phyloP scores from a whole-genome alignment of 2,329 filamentous ascomycete species.

The Ceratocystis cacaofunesta region DNA sequence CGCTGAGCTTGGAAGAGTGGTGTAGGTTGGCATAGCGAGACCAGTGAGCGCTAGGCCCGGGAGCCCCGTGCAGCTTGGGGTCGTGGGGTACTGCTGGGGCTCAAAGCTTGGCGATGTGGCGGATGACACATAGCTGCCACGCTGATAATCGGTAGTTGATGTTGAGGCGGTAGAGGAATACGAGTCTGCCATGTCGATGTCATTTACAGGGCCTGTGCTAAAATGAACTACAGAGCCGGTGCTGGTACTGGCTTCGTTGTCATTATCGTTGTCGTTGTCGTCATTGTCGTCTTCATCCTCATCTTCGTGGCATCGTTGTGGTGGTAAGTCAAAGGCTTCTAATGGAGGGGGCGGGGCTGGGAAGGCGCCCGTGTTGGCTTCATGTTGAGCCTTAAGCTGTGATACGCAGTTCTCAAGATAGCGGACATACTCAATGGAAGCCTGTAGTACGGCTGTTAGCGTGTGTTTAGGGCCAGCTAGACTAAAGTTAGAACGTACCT shows the following conservation, averaged over 20 bases:
- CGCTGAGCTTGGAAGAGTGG: slow-evolving; percentile 30
- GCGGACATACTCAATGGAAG: slow-evolving; percentile 88
- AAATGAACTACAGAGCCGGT: slow-evolving; percentile 31
- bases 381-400: slow-evolving; percentile 53
- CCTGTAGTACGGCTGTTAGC: slow-evolving; percentile 34
- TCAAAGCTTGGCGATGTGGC: slow-evolving; percentile 44
- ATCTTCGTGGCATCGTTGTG: slow-evolving; percentile 19
- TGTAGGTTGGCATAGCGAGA: slow-evolving; percentile 23
- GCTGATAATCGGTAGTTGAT: slow-evolving; percentile 33
- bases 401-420: slow-evolving; percentile 82
- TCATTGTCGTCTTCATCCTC: slow-evolving; percentile 29
- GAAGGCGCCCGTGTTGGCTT: slow-evolving; percentile 22
- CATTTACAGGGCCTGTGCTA: slow-evolving; percentile 33
- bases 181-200: slow-evolving; percentile 32
- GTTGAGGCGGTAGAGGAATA: slow-evolving; percentile 41
- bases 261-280: slow-evolving; percentile 39
- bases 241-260: slow-evolving; percentile 34
- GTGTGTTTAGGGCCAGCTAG: neutral
- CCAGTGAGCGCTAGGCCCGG: neutral
- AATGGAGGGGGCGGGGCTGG: neutral
- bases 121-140: slow-evolving; percentile 36
- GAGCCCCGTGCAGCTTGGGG: neutral
- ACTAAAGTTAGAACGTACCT: slow-evolving; percentile 40
- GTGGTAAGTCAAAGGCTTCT: slow-evolving; percentile 6
- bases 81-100: slow-evolving; percentile 30